These are phyloP conservation scores for Skeletonema costatum DNA, from an alignment of 108 stramenopile species.

Conservation along the genomic window DNA sequence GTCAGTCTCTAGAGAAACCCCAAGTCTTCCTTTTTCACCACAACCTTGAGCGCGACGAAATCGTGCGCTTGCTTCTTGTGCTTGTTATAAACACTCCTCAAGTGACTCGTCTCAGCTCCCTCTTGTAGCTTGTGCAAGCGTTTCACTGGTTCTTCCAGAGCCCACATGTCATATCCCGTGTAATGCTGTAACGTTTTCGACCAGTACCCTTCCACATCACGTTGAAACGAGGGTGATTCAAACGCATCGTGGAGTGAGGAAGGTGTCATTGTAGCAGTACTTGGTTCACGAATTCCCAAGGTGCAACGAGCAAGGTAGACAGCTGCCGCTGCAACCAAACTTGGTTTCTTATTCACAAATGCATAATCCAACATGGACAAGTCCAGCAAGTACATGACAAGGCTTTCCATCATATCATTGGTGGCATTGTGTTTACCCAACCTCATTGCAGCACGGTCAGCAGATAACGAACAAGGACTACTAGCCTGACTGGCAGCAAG, in stretches of 20 bases:
- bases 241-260: background rate
- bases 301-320: constrained; percentile 83
- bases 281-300: constrained; percentile 51
- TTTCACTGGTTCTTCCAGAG: constrained; percentile 58
- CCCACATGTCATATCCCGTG: constrained; percentile 59
- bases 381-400: constrained; percentile 79
- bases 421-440: constrained; percentile 8
- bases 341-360: constrained; percentile 56
- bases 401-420: constrained; percentile 32
- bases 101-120: constrained; percentile 44
- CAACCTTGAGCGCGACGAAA: constrained; percentile 55
- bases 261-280: background rate
- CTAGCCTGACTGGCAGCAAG: constrained; percentile 59
- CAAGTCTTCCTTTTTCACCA: constrained; percentile 30
- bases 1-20: constrained; percentile 18
- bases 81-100: constrained; percentile 58
- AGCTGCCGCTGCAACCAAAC: constrained; percentile 74
- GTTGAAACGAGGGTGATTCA: background rate
- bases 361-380: constrained; percentile 67
- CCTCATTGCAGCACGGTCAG: background rate
- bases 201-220: constrained; percentile 41
- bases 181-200: constrained; percentile 67
- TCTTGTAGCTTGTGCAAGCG: constrained; percentile 53
- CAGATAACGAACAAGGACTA: background rate
- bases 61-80: constrained; percentile 44